Percentiles rank a stretch among this genome's conserved stretches.
Evolutionary conservation across 2,329 filamentous ascomycete genomes (phyloP).

Genomic region (Neurospora sp.): DNA sequence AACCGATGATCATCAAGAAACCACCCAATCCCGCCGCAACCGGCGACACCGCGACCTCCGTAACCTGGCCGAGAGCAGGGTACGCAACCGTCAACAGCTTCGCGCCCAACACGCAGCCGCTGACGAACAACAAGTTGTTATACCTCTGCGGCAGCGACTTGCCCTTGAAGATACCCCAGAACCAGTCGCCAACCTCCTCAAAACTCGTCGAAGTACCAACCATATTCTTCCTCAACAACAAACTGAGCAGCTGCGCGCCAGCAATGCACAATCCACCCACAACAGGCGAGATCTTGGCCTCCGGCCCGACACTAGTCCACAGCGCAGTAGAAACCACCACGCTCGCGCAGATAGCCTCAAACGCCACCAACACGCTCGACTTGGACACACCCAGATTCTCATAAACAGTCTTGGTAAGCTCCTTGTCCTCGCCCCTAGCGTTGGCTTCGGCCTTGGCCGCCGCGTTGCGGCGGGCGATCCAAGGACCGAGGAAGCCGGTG

Average conservation of each 20-base stretch:
- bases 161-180: conserved; percentile 32
- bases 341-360: conserved; percentile 33
- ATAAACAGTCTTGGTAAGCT: conserved; percentile 24
- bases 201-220: conserved; percentile 54
- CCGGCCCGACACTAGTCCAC: conserved; percentile 21
- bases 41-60: conserved; percentile 27
- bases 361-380: conserved; percentile 26
- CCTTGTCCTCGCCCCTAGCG: background rate
- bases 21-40: conserved; percentile 42
- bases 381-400: conserved; percentile 31
- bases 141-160: conserved; percentile 2
- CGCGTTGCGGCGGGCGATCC: conserved; percentile 14
- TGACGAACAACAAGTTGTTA: conserved; percentile 4
- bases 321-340: conserved; percentile 29
- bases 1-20: conserved; percentile 46
- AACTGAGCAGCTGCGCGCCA: conserved; percentile 45
- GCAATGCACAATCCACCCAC: conserved; percentile 52
- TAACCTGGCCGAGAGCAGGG: conserved; percentile 22
- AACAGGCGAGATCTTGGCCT: conserved; percentile 34
- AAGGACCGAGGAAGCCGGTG: conserved; percentile 32
- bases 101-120: background rate
- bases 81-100: conserved; percentile 10
- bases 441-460: conserved; percentile 12
- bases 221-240: conserved; percentile 41
- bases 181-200: conserved; percentile 48